phyloP scores from a whole-genome alignment of 768 basidiomycete genomes.

The Tulasnella sp. region DNA sequence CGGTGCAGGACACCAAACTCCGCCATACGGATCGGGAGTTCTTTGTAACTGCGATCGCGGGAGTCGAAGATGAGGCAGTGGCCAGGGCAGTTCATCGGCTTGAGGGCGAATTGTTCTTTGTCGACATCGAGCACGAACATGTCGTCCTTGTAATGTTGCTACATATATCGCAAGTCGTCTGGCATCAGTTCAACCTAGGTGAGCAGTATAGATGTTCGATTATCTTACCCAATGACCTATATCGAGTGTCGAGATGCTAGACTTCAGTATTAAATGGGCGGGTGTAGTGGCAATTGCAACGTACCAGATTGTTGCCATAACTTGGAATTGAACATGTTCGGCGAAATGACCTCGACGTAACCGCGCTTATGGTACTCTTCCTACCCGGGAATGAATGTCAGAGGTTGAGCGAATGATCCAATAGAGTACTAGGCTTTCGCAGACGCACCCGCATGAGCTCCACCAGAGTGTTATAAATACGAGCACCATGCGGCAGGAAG shows the following conservation, averaged over 20 bases:
- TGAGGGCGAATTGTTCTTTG: slow-evolving; percentile 91
- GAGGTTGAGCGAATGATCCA: slow-evolving; percentile 1
- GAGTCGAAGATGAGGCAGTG: slow-evolving; percentile 95
- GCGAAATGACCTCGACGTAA: slow-evolving; percentile 82
- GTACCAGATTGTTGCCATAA: slow-evolving; percentile 92
- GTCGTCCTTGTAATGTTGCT: slow-evolving; percentile 95
- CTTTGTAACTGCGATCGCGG: slow-evolving; percentile 85
- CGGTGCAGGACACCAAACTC: slow-evolving; percentile 97
- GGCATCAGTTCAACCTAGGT: neutral
- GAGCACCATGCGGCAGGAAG: slow-evolving; percentile 93
- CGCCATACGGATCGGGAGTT: slow-evolving; percentile 93
- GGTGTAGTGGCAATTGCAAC: neutral
- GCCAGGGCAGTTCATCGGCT: slow-evolving; percentile 99
- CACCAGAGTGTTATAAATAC: slow-evolving; percentile 89
- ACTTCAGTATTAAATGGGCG: neutral
- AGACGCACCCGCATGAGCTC: slow-evolving; percentile 76
- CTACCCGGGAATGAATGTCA: slow-evolving; percentile 30
- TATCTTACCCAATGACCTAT: slow-evolving; percentile 2
- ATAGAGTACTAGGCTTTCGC: neutral
- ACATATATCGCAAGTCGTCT: slow-evolving; percentile 39
- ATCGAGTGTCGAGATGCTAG: neutral
- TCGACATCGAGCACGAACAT: slow-evolving; percentile 95
- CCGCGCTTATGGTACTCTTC: slow-evolving; percentile 90
- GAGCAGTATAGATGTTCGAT: neutral
- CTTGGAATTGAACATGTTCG: slow-evolving; percentile 94